phyloP scores from a whole-genome alignment of 371 early-diverging fungal species.

The Smittium culicis region DNA sequence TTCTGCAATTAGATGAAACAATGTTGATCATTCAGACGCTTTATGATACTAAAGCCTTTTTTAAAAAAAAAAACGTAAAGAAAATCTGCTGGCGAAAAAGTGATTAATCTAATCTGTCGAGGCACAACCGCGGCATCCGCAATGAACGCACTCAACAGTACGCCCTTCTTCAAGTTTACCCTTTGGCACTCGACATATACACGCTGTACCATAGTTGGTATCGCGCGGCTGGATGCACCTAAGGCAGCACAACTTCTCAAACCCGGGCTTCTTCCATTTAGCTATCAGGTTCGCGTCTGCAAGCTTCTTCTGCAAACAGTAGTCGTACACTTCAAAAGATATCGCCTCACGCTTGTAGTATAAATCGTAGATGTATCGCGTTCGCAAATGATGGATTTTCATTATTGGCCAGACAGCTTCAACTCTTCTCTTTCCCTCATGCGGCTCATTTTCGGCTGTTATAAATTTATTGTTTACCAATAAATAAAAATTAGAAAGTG shows the following conservation, averaged over 20 bases:
- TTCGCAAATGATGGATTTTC: slow-evolving; percentile 92
- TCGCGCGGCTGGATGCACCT: slow-evolving; percentile 94
- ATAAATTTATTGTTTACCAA: no score
- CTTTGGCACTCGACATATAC: slow-evolving; percentile 96
- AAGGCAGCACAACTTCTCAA: slow-evolving; percentile 95
- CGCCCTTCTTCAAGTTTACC: slow-evolving; percentile 75
- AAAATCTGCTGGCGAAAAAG: no score
- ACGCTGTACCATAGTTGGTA: slow-evolving; percentile 94
- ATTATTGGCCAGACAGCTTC: slow-evolving; percentile 93
- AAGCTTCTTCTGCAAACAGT: slow-evolving; percentile 74
- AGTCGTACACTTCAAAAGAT: slow-evolving; percentile 80
- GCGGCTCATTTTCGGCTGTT: slow-evolving; percentile 87
- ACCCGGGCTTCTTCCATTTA: slow-evolving; percentile 97
- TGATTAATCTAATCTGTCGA: slow-evolving; percentile 26
- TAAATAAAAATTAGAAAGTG: no score
- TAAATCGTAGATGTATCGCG: slow-evolving; percentile 89
- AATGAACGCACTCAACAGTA: slow-evolving; percentile 84
- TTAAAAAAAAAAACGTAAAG: no score
- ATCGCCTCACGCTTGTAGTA: slow-evolving; percentile 91
- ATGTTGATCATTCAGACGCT: no score
- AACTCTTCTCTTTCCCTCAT: slow-evolving; percentile 85
- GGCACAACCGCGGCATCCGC: slow-evolving; percentile 74
- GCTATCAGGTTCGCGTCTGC: slow-evolving; percentile 92
- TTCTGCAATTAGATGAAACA: no score
- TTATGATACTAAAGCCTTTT: no score